A percentile compares a stretch with the other conserved stretches of the same genome.
Conservation (phyloP, 148 eudicot species). For the Polygonum aviculare region DNA sequence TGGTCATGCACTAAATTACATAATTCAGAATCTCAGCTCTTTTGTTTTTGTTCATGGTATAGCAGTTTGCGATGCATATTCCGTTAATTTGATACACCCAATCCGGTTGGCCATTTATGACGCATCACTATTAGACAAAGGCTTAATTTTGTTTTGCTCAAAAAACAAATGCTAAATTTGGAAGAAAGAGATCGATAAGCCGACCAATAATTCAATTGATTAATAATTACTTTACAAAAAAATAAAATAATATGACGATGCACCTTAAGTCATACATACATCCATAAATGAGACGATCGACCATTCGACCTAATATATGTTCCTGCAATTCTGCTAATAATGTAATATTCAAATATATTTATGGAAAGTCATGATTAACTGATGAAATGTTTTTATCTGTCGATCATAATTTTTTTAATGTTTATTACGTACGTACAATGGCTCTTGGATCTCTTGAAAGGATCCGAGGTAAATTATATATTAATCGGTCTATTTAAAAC, state of each 20-base stretch:
- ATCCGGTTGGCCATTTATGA: background rate
- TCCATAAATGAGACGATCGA: background rate
- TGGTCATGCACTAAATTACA: too few relatives aligned
- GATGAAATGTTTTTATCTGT: background rate
- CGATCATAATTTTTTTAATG: background rate
- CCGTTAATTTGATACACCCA: background rate
- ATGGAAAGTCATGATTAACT: background rate
- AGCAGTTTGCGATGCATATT: background rate
- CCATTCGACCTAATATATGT: too few relatives aligned
- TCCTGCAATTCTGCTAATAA: too few relatives aligned
- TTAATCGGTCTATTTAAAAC: background rate
- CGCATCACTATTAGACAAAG: background rate
- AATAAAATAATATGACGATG: background rate
- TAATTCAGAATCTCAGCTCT: background rate
- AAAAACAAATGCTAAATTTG: too few relatives aligned
- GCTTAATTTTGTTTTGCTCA: too few relatives aligned
- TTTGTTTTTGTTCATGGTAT: background rate
- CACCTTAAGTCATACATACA: constrained; percentile 1
- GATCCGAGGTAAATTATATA: background rate
- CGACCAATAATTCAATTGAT: background rate
- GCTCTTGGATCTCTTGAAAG: background rate
- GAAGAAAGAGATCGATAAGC: background rate
- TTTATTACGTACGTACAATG: background rate
- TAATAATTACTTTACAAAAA: background rate
- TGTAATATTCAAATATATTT: background rate